phyloP scores from a whole-genome alignment of 495 filamentous ascomycete genomes.

The Penicillium atrosanguineum region DNA sequence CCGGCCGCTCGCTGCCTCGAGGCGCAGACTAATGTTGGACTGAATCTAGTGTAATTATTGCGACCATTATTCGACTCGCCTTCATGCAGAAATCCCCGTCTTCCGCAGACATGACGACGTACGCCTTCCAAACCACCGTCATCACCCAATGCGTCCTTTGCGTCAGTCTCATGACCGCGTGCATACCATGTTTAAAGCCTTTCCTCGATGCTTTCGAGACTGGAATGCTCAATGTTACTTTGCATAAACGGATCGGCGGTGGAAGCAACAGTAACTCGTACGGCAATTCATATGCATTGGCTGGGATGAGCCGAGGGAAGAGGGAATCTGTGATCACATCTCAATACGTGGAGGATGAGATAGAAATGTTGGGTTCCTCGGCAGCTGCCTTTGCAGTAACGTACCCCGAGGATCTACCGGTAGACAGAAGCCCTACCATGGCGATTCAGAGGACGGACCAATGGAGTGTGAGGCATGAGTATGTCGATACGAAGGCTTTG shows the following conservation, averaged over 20 bases:
- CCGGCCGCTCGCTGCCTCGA: too few relatives aligned
- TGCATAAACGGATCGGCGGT: slow-evolving; percentile 6
- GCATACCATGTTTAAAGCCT: slow-evolving; percentile 37
- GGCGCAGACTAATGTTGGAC: too few relatives aligned
- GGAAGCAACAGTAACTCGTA: slow-evolving; percentile 4
- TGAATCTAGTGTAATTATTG: too few relatives aligned
- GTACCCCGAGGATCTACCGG: too few relatives aligned
- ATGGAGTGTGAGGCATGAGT: slow-evolving; percentile 9
- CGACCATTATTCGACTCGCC: too few relatives aligned
- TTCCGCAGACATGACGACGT: too few relatives aligned
- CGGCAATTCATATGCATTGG: slow-evolving; percentile 8
- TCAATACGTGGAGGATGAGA: too few relatives aligned
- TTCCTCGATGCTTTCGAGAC: slow-evolving; percentile 37
- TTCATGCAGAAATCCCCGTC: too few relatives aligned
- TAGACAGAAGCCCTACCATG: background rate
- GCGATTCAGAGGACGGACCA: slow-evolving; percentile 9
- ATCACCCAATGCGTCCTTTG: slow-evolving; percentile 27
- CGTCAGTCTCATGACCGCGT: slow-evolving; percentile 33
- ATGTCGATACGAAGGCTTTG: background rate
- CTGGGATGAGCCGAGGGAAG: background rate
- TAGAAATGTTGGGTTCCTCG: too few relatives aligned
- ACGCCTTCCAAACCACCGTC: slow-evolving; percentile 4
- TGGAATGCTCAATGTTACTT: slow-evolving; percentile 21
- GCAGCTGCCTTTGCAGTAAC: too few relatives aligned
- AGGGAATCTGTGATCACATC: too few relatives aligned